These are phyloP conservation scores for Macroventuria anomochaeta DNA, from an alignment of 2,329 filamentous ascomycete genomes.

Conservation along the genomic window DNA sequence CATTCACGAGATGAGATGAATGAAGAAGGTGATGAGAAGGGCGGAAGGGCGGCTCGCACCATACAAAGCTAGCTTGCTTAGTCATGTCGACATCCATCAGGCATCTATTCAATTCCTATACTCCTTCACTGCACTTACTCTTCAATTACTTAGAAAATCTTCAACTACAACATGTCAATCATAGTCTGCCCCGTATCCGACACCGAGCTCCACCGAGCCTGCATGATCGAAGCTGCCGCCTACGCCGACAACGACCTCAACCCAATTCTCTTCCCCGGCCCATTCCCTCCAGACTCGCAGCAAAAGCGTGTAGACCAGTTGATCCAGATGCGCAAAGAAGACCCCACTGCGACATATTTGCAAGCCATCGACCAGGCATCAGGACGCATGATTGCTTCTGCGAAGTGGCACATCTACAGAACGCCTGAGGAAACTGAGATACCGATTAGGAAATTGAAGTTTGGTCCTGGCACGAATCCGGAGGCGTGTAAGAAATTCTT, in stretches of 20 bases:
- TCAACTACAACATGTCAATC: slow-evolving; percentile 28
- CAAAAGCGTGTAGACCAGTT: slow-evolving; percentile 5
- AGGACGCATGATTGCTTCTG: slow-evolving; percentile 35
- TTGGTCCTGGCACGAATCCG: slow-evolving; percentile 27
- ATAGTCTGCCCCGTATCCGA: slow-evolving; percentile 30
- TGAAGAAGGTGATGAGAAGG: slow-evolving; percentile 4
- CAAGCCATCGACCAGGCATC: slow-evolving; percentile 36
- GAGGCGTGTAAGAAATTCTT: slow-evolving; percentile 37
- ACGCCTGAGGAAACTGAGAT: slow-evolving; percentile 21
- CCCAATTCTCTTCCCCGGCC: slow-evolving; percentile 35
- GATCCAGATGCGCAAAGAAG: slow-evolving; percentile 1
- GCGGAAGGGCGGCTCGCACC: slow-evolving; percentile 12
- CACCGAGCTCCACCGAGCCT: slow-evolving; percentile 31
- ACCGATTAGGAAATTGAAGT: slow-evolving; percentile 19
- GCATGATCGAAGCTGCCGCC: slow-evolving; percentile 30
- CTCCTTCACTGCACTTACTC: background rate
- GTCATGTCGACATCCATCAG: slow-evolving; percentile 7
- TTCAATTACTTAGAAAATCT: background rate
- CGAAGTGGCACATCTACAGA: slow-evolving; percentile 41
- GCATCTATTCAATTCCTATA: background rate
- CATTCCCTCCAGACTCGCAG: slow-evolving; percentile 9
- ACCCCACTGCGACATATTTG: slow-evolving; percentile 19
- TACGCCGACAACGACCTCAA: slow-evolving; percentile 27
- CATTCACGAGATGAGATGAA: background rate
- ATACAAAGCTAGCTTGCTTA: slow-evolving; percentile 12